Evolutionary conservation across 1,284 basidiomycete genomes (phyloP), one percentile per base, ranked within the genome.

Genomic region (Trametes sp.): DNA sequence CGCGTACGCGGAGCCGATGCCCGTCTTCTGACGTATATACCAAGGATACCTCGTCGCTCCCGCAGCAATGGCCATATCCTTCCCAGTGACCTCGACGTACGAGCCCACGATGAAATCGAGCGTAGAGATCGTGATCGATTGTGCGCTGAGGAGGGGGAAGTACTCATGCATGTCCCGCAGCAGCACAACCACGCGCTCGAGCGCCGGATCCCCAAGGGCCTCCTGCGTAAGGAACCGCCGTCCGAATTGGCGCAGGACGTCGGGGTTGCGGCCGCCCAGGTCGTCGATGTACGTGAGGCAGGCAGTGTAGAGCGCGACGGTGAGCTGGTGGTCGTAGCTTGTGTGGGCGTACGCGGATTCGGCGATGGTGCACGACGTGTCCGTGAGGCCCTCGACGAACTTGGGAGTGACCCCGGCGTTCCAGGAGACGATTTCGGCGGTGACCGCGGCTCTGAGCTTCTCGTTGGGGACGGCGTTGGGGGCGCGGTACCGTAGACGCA

Each of bases 271-370:
- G 14, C 55, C 36, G 8, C 65, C 59, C 16, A 65, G 54, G 54
- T 68, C 66, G 42, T 68, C 66, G 54, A 57, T 50, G 31, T 63
- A 65, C 2, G 54, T 48, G 21, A 61, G 28, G 57, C 57, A 65
- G 0, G 63, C 55, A 13, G 63, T 68, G 59, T 68, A 65, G 7
- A 61, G 23, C 6, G 66, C 63, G 54, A 62, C 54, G 29, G 59
- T 8, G 23, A 56, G 53, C 41, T 63, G 58, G 54, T 68, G 66
- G 9, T 56, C 50, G 49, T 61, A 57, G 44, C 53, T 41, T 4
- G 57, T 60, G 42, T 68, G 66, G 0, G 56, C 38, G 54, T 68
- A 68, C 2, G 61, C 55, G 26, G 56, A 59, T 54, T 68, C 66
- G 19, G 59, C 62, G 46, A 64, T 59, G 16, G 35, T 42, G 42